phyloP scores from a whole-genome alignment of 352 stramenopile species.

The Phytophthora meadii region DNA sequence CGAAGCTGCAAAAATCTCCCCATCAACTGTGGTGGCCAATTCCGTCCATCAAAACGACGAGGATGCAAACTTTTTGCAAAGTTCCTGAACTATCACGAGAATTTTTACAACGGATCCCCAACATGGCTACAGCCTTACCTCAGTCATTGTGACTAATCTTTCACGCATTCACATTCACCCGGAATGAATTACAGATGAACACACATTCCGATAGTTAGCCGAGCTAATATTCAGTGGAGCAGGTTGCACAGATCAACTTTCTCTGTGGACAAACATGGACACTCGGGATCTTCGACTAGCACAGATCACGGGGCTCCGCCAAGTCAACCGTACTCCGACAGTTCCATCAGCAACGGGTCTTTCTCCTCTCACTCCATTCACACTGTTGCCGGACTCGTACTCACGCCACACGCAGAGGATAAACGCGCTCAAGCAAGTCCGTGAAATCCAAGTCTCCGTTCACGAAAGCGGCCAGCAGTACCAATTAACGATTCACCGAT shows the following conservation, averaged over 20 bases:
- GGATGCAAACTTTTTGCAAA: constrained; percentile 8
- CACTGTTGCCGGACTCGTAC: background rate
- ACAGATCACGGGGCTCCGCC: background rate
- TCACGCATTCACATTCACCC: background rate
- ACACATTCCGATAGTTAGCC: background rate
- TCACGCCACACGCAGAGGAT: constrained; percentile 4
- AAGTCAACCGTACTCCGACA: background rate
- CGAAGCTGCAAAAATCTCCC: background rate
- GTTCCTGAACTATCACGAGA: background rate
- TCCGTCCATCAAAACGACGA: constrained; percentile 21
- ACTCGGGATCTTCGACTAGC: background rate
- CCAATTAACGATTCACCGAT: background rate
- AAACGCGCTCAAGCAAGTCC: constrained; percentile 12
- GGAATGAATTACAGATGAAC: background rate
- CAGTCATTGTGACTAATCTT: too few relatives aligned
- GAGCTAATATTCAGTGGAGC: background rate
- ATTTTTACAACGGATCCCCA: too few relatives aligned
- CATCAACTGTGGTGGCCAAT: constrained; percentile 3
- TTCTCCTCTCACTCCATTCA: constrained; percentile 2
- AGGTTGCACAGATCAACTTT: background rate
- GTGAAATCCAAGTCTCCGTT: constrained; percentile 3
- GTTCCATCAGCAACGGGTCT: background rate
- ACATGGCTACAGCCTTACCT: too few relatives aligned
- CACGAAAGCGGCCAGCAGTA: background rate
- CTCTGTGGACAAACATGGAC: background rate